Base-by-base conservation (phyloP, 805 yeast species). In the Myxozyma vanderwaltii region DNA sequence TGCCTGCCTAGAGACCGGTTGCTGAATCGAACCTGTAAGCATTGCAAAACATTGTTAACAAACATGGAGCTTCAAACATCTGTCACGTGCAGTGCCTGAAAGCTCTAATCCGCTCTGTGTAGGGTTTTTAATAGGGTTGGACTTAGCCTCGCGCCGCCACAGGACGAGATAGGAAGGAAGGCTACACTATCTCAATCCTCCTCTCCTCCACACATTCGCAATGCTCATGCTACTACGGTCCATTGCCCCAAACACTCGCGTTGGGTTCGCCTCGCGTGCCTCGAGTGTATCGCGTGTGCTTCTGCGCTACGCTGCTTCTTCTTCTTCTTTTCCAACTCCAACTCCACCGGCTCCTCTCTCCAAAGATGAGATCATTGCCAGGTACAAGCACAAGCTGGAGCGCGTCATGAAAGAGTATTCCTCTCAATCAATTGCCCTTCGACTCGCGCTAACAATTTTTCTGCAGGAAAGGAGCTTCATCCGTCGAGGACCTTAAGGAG, bases 401-500 rank as follows among this genome's bases (percentile, higher is more conserved):
- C 46, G 75, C 72, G 62, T 54, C 31, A 51, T 61, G 51, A 50
- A 53, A 17, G 66, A 63, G 59, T 62, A 56, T 41, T 53, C 43
- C 29, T n/a, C 36, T 35, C 17, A 8, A 15, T 35, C 21, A 12
- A 6, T 44, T 4, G 1, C 24, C 27, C 1, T 6, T 33, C 10
- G n/a, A n/a, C n/a, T n/a, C n/a, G 21, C 26, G 17, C 26, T 27
- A 27, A n/a, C 27, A 21, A 12, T 49, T 17, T 21, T 2, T 27
- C 29, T 13, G 6, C 26, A 63, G 64, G 24, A 68, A 67, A 21
- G 86, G 86, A 10, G 79, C 75, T 0, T 65, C 73, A 1, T 71
- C 77, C 36, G 73, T 88, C 3, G 82, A 83, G 5, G 88, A 88
- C 58, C 75, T 91, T 62, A 81, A 84, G 63, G 82, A 76, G 41